A percentile compares a stretch with the other conserved stretches of the same genome.
Evolutionary conservation across 495 filamentous ascomycete species (phyloP).

Genomic region (Geopyxis carbonaria): DNA sequence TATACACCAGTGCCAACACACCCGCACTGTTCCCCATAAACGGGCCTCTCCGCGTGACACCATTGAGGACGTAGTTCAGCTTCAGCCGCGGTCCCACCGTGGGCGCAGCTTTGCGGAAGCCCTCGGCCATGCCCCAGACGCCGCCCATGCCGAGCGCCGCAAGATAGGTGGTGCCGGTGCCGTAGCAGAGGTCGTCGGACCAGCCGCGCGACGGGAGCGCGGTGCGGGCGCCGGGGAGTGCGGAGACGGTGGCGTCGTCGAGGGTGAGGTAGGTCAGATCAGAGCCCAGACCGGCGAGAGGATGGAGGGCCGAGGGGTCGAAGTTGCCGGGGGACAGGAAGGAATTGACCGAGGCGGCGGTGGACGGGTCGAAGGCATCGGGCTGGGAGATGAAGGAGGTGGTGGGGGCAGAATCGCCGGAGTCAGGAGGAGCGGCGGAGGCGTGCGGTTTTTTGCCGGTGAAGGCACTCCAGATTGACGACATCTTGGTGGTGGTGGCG

Average conservation of each 20-base stretch:
- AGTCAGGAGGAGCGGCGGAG: conserved; percentile 8
- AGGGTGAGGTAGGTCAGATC: conserved; percentile 83
- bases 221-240: conserved; percentile 67
- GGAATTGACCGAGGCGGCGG: conserved; percentile 6
- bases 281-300: conserved; percentile 82
- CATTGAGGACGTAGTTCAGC: conserved; percentile 83
- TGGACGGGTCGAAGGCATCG: conserved; percentile 8
- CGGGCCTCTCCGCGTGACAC: conserved; percentile 79
- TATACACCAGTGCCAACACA: conserved; percentile 87
- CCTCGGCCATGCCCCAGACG: conserved; percentile 78
- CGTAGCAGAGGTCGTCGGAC: conserved; percentile 95
- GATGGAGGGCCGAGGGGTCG: conserved; percentile 76
- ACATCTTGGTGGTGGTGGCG: conserved; percentile 7
- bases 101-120: conserved; percentile 51
- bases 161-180: conserved; percentile 85
- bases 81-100: conserved; percentile 72
- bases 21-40: conserved; percentile 91
- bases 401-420: conserved; percentile 14
- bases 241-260: conserved; percentile 75
- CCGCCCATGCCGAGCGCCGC: conserved; percentile 72
- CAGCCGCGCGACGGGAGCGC: conserved; percentile 86
- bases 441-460: conserved; percentile 7
- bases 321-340: conserved; percentile 36
- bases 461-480: conserved; percentile 13
- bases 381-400: conserved; percentile 7